Conservation (phyloP, 116 monocot genomes). For the Cymodocea nodosa region DNA sequence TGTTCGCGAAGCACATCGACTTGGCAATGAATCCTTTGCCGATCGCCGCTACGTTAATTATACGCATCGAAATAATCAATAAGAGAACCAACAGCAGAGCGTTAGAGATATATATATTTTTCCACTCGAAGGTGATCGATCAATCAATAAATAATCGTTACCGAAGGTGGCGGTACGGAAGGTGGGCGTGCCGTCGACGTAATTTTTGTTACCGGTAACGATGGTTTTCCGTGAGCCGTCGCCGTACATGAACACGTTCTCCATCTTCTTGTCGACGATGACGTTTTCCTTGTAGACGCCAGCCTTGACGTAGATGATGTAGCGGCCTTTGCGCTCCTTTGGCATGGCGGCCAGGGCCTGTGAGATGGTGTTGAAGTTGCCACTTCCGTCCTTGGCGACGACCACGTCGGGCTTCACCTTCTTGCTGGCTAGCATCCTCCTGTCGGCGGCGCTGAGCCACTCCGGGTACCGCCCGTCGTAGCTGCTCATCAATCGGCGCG, state of each 20-base stretch:
- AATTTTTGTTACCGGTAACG: conserved; percentile 38
- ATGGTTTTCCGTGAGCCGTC: conserved; percentile 44
- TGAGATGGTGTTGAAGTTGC: conserved; percentile 60
- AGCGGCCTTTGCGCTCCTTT: conserved; percentile 17
- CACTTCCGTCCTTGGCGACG: conserved; percentile 78
- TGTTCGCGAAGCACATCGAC: conserved; percentile 55
- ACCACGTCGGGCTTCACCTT: conserved; percentile 46
- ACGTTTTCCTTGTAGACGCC: conserved; percentile 54
- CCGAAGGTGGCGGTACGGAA: conserved; percentile 56
- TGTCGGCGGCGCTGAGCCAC: conserved; percentile 42
- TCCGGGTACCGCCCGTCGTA: conserved; percentile 16
- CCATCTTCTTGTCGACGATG: conserved; percentile 24
- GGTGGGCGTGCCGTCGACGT: conserved; percentile 27
- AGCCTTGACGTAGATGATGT: conserved; percentile 75
- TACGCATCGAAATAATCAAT: too few relatives aligned
- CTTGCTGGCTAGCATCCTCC: conserved; percentile 34
- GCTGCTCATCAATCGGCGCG: neutral
- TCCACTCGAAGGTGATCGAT: too few relatives aligned
- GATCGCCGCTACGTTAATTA: conserved; percentile 31
- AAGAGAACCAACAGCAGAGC: too few relatives aligned
- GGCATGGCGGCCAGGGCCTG: conserved; percentile 48
- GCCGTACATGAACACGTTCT: conserved; percentile 69
- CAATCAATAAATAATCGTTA: conserved; percentile 2
- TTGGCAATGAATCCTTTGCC: conserved; percentile 42
- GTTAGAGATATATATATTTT: too few relatives aligned